Base-by-base conservation (phyloP, 495 filamentous ascomycete species). In the Paragyromitra xinjiangensis region DNA sequence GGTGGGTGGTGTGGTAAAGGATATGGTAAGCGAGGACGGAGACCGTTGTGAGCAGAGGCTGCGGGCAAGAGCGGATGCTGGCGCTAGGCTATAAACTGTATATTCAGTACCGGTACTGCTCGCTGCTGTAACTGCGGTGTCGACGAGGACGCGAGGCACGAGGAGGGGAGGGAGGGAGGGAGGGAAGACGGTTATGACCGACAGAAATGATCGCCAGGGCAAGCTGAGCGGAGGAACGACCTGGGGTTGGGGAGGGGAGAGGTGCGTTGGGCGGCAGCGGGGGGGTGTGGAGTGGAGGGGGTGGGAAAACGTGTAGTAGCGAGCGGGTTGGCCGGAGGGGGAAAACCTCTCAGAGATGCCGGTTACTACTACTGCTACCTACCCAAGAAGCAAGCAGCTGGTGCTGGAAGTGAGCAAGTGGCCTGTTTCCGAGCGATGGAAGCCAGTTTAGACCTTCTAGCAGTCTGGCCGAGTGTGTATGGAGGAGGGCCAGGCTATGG, bases 141-240 rank as follows among this genome's bases (percentile, higher is more conserved):
- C 45, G 61, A 72, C 51, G 50, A 22, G 37, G 61, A 66, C 61
- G 69, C 69, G 59, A 77, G 19, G 61, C 61, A 69, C 42, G 69
- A 77, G 59, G 73, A 80, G 44, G 12, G 44, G 16, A 16, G 16
- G 48, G 19, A 51, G 16, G 75, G 81, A 29, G 26, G 29, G 29
- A 34, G 29, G 29, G 29, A 34, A 34, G 29, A 83, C 75, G 70
- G 71, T 79, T 78, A 69, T 58, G 72, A 73, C 83, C 80, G 83
- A 75, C 82, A 85, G 83, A 71, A 81, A 75, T 76, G 80, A 83
- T 84, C 81, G 80, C 81, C 83, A 82, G 81, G 77, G 64, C 66
- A 68, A 78, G 73, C 45, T 42, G 58, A 73, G 67, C 14, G 61
- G 39, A 73, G 53, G 40, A 77, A 50, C 22, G 42, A 58, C 12